A percentile compares a stretch with the other conserved stretches of the same genome.
Conservation (phyloP, 495 filamentous ascomycete genomes). For the Sphaerosporella brunnea region DNA sequence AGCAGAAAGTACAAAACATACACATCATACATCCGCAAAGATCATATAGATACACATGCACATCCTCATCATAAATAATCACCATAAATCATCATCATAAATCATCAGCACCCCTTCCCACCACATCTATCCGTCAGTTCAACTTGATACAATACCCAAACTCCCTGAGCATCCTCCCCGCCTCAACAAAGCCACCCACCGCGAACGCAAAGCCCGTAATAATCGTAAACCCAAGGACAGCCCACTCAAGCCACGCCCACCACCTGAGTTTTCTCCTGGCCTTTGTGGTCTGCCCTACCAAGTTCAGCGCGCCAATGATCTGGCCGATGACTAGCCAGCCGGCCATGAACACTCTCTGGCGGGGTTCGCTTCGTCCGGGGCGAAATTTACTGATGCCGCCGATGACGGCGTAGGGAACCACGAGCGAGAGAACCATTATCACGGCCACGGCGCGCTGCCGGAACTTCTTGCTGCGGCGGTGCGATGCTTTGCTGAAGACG, state of each 20-base stretch:
- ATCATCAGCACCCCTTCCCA: too few relatives aligned
- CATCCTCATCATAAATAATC: too few relatives aligned
- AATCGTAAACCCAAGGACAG: slow-evolving; percentile 6
- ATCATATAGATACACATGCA: too few relatives aligned
- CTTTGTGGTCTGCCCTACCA: slow-evolving; percentile 12
- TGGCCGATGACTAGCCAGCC: slow-evolving; percentile 27
- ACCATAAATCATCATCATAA: too few relatives aligned
- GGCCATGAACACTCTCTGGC: slow-evolving; percentile 29
- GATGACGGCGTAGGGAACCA: slow-evolving; percentile 26
- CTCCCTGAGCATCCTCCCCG: slow-evolving; percentile 18
- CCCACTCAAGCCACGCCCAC: slow-evolving; percentile 13
- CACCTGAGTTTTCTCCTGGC: slow-evolving; percentile 7
- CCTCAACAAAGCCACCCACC: slow-evolving; percentile 22
- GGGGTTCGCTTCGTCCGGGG: slow-evolving; percentile 15
- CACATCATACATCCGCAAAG: too few relatives aligned
- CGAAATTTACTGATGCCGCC: slow-evolving; percentile 26
- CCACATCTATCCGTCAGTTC: too few relatives aligned
- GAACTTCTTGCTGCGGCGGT: neutral
- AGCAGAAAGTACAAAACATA: too few relatives aligned
- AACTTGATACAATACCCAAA: slow-evolving; percentile 20
- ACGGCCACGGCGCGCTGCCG: neutral
- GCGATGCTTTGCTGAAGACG: neutral
- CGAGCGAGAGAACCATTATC: slow-evolving; percentile 16
- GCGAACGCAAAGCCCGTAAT: slow-evolving; percentile 14
- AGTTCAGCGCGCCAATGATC: slow-evolving; percentile 15